Percentiles rank a stretch among this genome's conserved stretches.
Evolutionary conservation across 148 eudicot genomes (phyloP).

Genomic region (Vaccinium darrowii): DNA sequence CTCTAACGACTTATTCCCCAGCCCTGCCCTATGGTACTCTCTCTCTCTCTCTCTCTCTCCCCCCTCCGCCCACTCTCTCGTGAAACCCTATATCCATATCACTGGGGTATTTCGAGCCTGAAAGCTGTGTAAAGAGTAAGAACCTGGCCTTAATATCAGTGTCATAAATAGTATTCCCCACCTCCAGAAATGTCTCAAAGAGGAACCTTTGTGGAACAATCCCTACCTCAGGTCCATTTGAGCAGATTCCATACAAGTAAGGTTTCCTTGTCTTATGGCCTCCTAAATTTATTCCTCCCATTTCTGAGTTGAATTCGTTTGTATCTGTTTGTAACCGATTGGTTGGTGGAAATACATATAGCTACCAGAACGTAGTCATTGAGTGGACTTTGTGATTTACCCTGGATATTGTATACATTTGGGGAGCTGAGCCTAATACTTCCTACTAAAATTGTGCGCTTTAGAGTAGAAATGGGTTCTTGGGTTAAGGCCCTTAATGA

Average conservation of each 20-base stretch:
- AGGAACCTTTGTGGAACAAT: constrained; percentile 90
- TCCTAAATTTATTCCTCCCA: neutral
- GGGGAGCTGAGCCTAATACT: neutral
- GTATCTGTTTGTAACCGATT: neutral
- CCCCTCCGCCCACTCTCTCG: no score
- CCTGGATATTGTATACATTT: neutral
- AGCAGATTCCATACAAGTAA: constrained; percentile 49
- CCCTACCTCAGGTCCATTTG: constrained; percentile 84
- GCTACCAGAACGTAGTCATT: neutral
- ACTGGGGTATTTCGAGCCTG: constrained; percentile 50
- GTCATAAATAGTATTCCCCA: neutral
- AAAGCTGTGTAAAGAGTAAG: constrained; percentile 69
- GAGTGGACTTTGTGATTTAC: neutral
- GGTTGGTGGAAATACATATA: neutral
- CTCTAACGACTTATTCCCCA: no score
- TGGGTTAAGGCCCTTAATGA: neutral
- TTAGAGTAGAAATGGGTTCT: neutral
- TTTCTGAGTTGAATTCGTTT: neutral
- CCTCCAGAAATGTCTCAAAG: constrained; percentile 62
- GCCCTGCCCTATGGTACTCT: no score
- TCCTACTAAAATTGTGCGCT: neutral
- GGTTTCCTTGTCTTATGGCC: neutral
- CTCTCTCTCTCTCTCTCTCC: no score
- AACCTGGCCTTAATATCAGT: neutral
- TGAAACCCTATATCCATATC: constrained; percentile 7